A percentile compares a stretch with the other conserved stretches of the same genome.
phyloP scores from a whole-genome alignment of 805 yeast species.

The Kuraishia ogatae region DNA sequence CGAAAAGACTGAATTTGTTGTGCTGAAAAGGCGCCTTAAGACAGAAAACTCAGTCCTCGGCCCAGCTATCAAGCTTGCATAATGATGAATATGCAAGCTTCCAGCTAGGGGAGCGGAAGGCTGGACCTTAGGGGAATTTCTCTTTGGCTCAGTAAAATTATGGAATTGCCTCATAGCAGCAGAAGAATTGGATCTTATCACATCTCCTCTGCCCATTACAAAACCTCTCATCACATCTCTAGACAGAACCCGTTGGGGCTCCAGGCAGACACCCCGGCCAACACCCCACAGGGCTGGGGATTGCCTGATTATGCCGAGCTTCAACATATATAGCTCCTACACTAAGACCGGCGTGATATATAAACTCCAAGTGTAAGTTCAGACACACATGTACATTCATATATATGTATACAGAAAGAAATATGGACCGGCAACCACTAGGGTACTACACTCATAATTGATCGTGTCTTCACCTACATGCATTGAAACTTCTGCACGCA shows the following conservation, averaged over 20 bases:
- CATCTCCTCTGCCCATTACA: background rate
- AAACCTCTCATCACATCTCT: background rate
- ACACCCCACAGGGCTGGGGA: background rate
- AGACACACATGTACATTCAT: too few relatives aligned
- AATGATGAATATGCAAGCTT: background rate
- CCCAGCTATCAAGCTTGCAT: background rate
- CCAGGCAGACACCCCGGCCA: background rate
- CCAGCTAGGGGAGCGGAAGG: background rate
- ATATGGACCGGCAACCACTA: background rate
- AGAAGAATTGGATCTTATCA: background rate
- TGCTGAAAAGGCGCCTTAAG: background rate
- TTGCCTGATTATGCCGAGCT: background rate
- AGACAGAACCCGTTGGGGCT: background rate
- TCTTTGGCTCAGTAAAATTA: background rate
- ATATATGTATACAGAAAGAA: background rate
- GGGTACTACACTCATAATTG: background rate
- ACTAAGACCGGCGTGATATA: background rate
- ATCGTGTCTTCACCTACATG: background rate
- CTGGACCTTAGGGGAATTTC: background rate
- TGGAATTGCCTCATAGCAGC: background rate
- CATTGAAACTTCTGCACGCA: background rate
- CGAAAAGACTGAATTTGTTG: background rate
- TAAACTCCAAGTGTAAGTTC: too few relatives aligned
- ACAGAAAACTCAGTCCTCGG: background rate
- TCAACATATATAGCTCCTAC: background rate